Percentiles rank a stretch among this genome's conserved stretches.
These are phyloP conservation scores for Euphrasia arctica DNA, from an alignment of 305 asterid genomes.

Conservation along the genomic window DNA sequence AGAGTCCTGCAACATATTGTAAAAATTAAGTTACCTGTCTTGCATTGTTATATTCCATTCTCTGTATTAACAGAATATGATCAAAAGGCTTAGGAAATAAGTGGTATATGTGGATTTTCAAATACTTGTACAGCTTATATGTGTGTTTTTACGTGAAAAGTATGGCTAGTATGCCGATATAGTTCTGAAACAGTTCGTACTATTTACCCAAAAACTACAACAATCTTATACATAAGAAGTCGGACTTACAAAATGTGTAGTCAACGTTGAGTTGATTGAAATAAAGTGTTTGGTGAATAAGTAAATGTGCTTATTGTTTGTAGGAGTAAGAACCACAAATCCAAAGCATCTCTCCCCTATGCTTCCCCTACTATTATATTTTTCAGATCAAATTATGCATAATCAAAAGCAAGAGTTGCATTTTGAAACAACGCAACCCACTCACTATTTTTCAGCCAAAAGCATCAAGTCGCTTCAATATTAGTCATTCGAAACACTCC, in stretches of 20 bases:
- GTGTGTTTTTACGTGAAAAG: too few relatives aligned
- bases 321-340: too few relatives aligned
- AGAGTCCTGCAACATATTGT: conserved; percentile 45
- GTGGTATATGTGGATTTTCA: neutral
- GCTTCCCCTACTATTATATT: neutral
- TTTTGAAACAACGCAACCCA: neutral
- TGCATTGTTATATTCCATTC: neutral
- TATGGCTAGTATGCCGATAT: too few relatives aligned
- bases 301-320: too few relatives aligned
- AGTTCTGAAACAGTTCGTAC: neutral
- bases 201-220: neutral
- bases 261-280: neutral
- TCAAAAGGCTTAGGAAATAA: neutral
- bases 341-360: too few relatives aligned
- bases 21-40: neutral
- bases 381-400: neutral
- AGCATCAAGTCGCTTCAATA: neutral
- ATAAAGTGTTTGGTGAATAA: neutral
- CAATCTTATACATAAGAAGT: neutral
- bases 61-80: neutral
- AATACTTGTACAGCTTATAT: too few relatives aligned
- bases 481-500: neutral
- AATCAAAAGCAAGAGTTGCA: neutral
- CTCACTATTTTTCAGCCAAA: neutral
- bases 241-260: neutral